These are phyloP conservation scores for Apium graveolens DNA, from an alignment of 129 eudicot genomes.

Conservation along the genomic window DNA sequence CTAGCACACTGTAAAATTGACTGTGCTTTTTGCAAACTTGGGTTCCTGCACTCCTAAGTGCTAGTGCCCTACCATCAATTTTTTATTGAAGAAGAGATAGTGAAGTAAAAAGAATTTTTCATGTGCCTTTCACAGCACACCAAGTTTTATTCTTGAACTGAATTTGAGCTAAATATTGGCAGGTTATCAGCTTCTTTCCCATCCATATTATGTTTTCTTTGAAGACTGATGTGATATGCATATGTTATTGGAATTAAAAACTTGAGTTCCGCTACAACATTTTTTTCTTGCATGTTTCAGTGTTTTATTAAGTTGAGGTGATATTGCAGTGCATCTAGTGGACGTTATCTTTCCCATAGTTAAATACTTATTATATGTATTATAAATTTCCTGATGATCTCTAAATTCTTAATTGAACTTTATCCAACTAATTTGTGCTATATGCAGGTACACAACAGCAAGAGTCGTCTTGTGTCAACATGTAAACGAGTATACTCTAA, in stretches of 20 bases:
- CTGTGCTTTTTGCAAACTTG: background rate
- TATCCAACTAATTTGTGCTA: constrained; percentile 2
- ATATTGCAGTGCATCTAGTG: background rate
- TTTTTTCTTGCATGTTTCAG: background rate
- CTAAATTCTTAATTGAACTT: background rate
- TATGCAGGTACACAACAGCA: constrained; percentile 69
- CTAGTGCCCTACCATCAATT: background rate
- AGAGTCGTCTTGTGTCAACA: constrained; percentile 76
- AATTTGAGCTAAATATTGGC: background rate
- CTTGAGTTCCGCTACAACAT: background rate
- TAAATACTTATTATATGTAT: background rate
- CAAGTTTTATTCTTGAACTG: background rate
- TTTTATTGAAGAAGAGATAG: background rate
- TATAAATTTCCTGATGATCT: background rate
- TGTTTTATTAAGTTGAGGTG: background rate
- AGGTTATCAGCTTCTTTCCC: background rate
- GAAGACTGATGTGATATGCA: background rate
- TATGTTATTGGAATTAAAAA: background rate
- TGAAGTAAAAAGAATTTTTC: background rate
- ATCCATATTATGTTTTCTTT: background rate
- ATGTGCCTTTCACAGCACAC: background rate
- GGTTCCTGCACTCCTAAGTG: background rate
- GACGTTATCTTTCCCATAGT: background rate
- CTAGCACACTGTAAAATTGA: background rate
- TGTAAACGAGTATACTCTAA: constrained; percentile 93